These are phyloP conservation scores for Rhodosporidiobolus sp. DNA, from an alignment of 768 basidiomycete genomes.

Conservation along the genomic window DNA sequence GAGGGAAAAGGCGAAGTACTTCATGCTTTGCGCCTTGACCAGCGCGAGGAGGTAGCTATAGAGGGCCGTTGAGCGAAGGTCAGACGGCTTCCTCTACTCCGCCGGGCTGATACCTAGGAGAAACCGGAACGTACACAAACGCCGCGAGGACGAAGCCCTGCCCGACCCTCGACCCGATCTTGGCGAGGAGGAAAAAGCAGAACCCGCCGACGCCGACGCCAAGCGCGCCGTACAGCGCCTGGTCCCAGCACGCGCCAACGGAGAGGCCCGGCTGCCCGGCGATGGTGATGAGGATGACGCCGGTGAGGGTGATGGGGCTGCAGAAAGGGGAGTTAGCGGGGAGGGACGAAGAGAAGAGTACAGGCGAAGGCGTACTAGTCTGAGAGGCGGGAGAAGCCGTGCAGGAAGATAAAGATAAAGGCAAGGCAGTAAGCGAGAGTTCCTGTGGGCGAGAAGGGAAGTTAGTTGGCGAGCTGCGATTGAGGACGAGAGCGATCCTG, in stretches of 20 bases:
- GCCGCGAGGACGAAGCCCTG: conserved; percentile 47
- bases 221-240: conserved; percentile 37
- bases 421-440: conserved; percentile 11
- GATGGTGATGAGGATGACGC: conserved; percentile 9
- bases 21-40: conserved; percentile 44
- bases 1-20: conserved; percentile 46
- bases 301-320: conserved; percentile 40
- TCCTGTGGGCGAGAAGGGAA: not conserved
- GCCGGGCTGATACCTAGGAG: too few species aligned
- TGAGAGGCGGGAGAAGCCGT: not conserved
- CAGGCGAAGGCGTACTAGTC: not conserved
- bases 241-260: conserved; percentile 16
- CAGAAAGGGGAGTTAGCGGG: too few species aligned
- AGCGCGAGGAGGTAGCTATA: conserved; percentile 39
- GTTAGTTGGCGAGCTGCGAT: not conserved
- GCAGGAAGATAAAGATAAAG: conserved; percentile 26
- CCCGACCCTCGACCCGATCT: conserved; percentile 45
- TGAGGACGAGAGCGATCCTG: not conserved
- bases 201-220: conserved; percentile 41
- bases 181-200: conserved; percentile 46
- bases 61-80: too few species aligned
- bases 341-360: too few species aligned
- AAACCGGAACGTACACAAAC: conserved; percentile 28
- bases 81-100: too few species aligned
- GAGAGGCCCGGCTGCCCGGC: conserved; percentile 23